A percentile compares a stretch with the other conserved stretches of the same genome.
phyloP scores from a whole-genome alignment of 2,329 filamentous ascomycete genomes.

The Xylariaceae sp. region DNA sequence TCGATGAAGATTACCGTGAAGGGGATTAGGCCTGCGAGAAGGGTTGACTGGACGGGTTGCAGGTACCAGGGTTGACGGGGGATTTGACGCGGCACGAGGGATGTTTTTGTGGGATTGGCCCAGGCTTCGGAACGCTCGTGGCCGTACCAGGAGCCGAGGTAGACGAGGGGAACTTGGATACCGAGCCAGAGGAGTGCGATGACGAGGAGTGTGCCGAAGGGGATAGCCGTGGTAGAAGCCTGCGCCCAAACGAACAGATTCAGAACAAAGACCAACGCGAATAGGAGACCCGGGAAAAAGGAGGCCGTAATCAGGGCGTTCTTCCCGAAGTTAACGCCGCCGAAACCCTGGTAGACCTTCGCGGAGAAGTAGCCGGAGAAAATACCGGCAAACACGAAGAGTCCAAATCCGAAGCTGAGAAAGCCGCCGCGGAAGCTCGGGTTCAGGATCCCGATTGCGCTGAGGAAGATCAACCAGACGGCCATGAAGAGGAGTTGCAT shows the following conservation, averaged over 20 bases:
- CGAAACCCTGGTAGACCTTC: slow-evolving; percentile 77
- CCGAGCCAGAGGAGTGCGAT: slow-evolving; percentile 76
- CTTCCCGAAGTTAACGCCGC: slow-evolving; percentile 65
- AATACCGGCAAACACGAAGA: slow-evolving; percentile 77
- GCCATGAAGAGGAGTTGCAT: slow-evolving; percentile 84
- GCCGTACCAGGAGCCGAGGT: slow-evolving; percentile 72
- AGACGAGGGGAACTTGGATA: slow-evolving; percentile 80
- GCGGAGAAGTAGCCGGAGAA: slow-evolving; percentile 87
- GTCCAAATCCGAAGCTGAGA: slow-evolving; percentile 73
- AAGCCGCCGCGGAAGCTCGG: slow-evolving; percentile 88
- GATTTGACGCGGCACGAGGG: slow-evolving; percentile 64
- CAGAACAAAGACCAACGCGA: slow-evolving; percentile 68
- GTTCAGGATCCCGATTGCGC: slow-evolving; percentile 72
- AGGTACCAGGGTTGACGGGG: slow-evolving; percentile 73
- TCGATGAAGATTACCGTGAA: slow-evolving; percentile 88
- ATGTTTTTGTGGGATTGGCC: slow-evolving; percentile 78
- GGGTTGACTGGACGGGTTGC: slow-evolving; percentile 54
- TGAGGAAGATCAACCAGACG: slow-evolving; percentile 63
- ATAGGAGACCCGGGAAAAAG: slow-evolving; percentile 73
- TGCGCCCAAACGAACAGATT: slow-evolving; percentile 90
- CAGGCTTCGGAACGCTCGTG: slow-evolving; percentile 62
- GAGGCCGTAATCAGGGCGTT: slow-evolving; percentile 74
- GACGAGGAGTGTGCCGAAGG: slow-evolving; percentile 70
- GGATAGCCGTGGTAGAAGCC: slow-evolving; percentile 80
- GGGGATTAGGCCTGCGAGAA: slow-evolving; percentile 72